phyloP scores from a whole-genome alignment of 2,329 filamentous ascomycete genomes.

The Anthostomella pinea region DNA sequence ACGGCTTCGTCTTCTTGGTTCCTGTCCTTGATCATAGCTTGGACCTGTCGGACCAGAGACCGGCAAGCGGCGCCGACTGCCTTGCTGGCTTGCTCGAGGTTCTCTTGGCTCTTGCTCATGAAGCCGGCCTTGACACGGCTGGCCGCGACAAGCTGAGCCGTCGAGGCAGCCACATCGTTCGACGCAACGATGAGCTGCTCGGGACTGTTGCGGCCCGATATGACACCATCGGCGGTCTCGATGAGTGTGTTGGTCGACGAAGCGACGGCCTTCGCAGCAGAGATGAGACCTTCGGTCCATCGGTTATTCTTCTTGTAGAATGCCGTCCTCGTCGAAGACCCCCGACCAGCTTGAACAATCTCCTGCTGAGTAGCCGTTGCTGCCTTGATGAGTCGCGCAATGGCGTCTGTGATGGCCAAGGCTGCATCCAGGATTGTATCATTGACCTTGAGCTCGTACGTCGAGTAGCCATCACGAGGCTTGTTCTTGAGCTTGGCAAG shows the following conservation, averaged over 20 bases:
- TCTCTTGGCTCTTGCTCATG: slow-evolving; percentile 96
- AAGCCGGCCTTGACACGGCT: slow-evolving; percentile 96
- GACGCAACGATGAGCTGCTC: slow-evolving; percentile 98
- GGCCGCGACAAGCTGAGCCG: slow-evolving; percentile 92
- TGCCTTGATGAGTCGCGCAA: slow-evolving; percentile 90
- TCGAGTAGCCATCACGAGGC: slow-evolving; percentile 91
- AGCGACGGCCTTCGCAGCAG: slow-evolving; percentile 93
- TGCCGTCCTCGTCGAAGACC: slow-evolving; percentile 80
- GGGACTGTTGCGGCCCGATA: slow-evolving; percentile 85
- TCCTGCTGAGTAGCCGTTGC: slow-evolving; percentile 91
- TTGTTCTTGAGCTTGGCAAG: slow-evolving; percentile 93
- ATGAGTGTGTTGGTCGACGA: slow-evolving; percentile 92
- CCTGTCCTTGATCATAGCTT: slow-evolving; percentile 87
- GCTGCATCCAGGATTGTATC: slow-evolving; percentile 93
- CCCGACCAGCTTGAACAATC: slow-evolving; percentile 90
- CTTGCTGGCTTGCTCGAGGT: slow-evolving; percentile 85
- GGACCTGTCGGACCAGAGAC: slow-evolving; percentile 85
- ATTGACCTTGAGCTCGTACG: slow-evolving; percentile 94
- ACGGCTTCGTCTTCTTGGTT: slow-evolving; percentile 77
- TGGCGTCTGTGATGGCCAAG: slow-evolving; percentile 88
- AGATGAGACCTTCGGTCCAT: slow-evolving; percentile 97
- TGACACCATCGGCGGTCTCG: slow-evolving; percentile 94
- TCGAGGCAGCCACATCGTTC: slow-evolving; percentile 94
- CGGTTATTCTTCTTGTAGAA: slow-evolving; percentile 99
- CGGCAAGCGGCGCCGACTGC: slow-evolving; percentile 88